Conservation (phyloP, 768 basidiomycete species). For the Panaeolus papilionaceus region DNA sequence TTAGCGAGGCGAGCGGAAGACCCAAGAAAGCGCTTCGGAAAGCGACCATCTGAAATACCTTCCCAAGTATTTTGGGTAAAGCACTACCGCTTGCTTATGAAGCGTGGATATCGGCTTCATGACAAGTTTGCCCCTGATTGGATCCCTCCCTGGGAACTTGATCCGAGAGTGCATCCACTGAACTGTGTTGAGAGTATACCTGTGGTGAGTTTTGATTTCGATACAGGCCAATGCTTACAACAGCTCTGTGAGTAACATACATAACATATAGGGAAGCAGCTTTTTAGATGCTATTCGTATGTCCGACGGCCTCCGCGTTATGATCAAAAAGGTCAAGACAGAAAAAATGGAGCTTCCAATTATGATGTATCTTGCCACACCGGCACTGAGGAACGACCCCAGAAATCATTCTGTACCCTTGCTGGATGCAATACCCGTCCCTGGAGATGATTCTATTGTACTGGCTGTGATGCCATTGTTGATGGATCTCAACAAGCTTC, state of each 20-base stretch:
- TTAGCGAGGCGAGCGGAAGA: too few relatives aligned
- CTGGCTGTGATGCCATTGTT: conserved; percentile 33
- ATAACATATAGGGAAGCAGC: background rate
- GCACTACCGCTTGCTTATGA: background rate
- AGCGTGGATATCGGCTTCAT: background rate
- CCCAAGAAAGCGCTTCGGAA: background rate
- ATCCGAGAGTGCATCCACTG: background rate
- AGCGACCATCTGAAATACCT: background rate
- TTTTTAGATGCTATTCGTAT: background rate
- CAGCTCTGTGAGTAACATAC: background rate
- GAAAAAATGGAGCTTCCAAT: conserved; percentile 19
- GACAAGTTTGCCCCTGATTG: background rate
- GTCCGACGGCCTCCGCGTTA: background rate
- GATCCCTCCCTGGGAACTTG: background rate
- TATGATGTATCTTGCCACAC: conserved; percentile 23
- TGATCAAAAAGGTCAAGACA: background rate
- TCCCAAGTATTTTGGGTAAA: background rate
- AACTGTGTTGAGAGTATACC: background rate
- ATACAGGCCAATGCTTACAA: too few relatives aligned
- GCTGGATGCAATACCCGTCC: conserved; percentile 29
- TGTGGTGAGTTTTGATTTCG: background rate
- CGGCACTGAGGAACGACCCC: conserved; percentile 21
- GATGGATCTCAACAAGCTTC: conserved; percentile 18
- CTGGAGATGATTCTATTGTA: conserved; percentile 19
- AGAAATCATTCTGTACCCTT: conserved; percentile 32